Base-by-base conservation (phyloP, 164 flowering plant species). In the Nelumbo lutea region DNA sequence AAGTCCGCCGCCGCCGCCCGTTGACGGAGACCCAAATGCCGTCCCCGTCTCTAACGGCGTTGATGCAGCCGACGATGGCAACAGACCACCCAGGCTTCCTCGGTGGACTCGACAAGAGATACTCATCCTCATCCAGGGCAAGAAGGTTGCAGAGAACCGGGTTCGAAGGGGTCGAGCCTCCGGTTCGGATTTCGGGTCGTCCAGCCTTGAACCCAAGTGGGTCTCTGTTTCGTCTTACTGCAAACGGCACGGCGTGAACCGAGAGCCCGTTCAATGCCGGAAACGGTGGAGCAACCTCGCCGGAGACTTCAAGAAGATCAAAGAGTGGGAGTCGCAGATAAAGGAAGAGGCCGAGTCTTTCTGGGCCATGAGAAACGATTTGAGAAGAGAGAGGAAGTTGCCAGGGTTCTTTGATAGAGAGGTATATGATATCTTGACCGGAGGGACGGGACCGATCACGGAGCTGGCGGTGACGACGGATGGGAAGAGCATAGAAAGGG, bases 61-160 rank as follows among this genome's bases (percentile, higher is more conserved):
- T 50, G 64, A 66, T 38, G 74, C 51, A 51, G 61, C 9, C 59
- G 83, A 76, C 52, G 87, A 77, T n/a, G 74, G 61, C 51, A 68
- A 51, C 55, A 77, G 79, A 52, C 76, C 87, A 1, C 86, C 94
- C 59, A 77, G 99, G 41, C 87, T 88, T 9, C 98, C 98, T 6
- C 87, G 99, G 4, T 96, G 99, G 99, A 93, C 97, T 44, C 55
- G 96, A 45, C 97, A 96, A 61, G 99, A 96, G 75, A 92, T 89
- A 38, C 85, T 96, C 14, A 91, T 93, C 0, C 81, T 96, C 14
- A 90, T 96, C 66, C 91, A 92, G 64, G 98, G 95, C 1, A 92
- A 96, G 77, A 78, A 70, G 67, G 93, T 83, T 5, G 96, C 89
- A 6, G 99, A 96, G 86, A 86, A 64, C 55, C 71, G 90, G 73